These are phyloP conservation scores for Coprinellus aureogranulatus DNA, from an alignment of 768 basidiomycete species.

Conservation along the genomic window DNA sequence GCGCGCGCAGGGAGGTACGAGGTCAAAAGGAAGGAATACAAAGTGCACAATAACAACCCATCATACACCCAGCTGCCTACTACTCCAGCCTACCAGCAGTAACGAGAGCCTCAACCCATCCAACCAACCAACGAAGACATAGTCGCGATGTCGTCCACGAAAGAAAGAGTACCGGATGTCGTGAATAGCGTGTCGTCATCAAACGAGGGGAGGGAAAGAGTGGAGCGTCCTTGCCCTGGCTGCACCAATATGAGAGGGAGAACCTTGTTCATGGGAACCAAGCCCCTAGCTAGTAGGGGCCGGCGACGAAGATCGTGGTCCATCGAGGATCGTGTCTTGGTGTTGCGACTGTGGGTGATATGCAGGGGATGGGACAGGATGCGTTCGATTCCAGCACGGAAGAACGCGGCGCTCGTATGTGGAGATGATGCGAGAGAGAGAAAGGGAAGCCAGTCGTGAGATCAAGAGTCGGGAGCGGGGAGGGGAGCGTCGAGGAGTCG, in stretches of 20 bases:
- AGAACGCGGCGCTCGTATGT: slow-evolving; percentile 8
- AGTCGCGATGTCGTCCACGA: background rate
- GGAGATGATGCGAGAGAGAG: background rate
- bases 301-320: slow-evolving; percentile 6
- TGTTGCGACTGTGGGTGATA: slow-evolving; percentile 2
- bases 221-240: slow-evolving; percentile 8
- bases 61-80: background rate
- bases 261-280: slow-evolving; percentile 8
- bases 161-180: background rate
- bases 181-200: slow-evolving; percentile 7
- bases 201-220: slow-evolving; percentile 5
- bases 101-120: background rate
- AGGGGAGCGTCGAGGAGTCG: background rate
- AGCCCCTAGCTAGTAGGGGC: slow-evolving; percentile 8
- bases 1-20: slow-evolving; percentile 7
- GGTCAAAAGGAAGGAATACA: background rate
- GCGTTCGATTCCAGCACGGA: slow-evolving; percentile 8
- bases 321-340: slow-evolving; percentile 8
- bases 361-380: slow-evolving; percentile 8
- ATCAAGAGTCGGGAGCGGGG: background rate
- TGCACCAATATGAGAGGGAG: slow-evolving; percentile 6
- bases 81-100: background rate
- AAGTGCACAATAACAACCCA: background rate
- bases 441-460: slow-evolving; percentile 6
- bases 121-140: background rate